Base-by-base conservation (phyloP, 106 monocot species). In the Dioscorea zingiberensis region DNA sequence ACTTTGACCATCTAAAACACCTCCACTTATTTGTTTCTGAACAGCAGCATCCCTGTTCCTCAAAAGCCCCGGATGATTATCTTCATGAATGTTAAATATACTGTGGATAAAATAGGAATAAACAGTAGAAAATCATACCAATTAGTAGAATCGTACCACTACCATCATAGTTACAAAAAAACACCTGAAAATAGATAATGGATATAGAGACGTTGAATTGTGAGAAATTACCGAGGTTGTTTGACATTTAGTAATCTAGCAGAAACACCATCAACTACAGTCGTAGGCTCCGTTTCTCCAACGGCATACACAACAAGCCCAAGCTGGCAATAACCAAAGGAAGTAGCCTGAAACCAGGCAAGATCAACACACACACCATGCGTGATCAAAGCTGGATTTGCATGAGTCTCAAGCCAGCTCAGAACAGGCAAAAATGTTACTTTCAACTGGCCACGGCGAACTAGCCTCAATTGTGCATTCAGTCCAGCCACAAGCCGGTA, bases 401-500 rank as follows among this genome's bases (percentile, higher is more conserved):
- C 93, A 78, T 83, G 83, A 69, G 71, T 78, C 45, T 85, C 76
- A 80, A 93, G 75, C 93, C 93, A 93, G 55, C 56, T 83, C 15
- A 93, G 47, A 24, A 93, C 78, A 45, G 88, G 93, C 23, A 73
- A 18, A 48, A 94, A 68, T 55, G 79, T 83, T 22, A 54, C 59
- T 67, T 65, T 86, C n/a, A 93, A 70, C 65, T 70, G 69, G 25
- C 97, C 92, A 66, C 71, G 76, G 48, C 89, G 91, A 61, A 93
- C 97, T 28, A 92, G 63, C 23, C 97, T 80, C 59, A 98, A 63
- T 26, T 89, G 92, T 44, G 89, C 97, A 82, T 98, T 98, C 63
- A 98, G 71, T 64, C 97, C 97, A 77, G 97, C 97, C 13, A 98
- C 92, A 38, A 98, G 64, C 19, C 97, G 78, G 74, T 98, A 93